Percentiles rank a stretch among this genome's conserved stretches.
Conservation (phyloP, 1,284 basidiomycete genomes). For the Austroboletus novae-zelandiae region DNA sequence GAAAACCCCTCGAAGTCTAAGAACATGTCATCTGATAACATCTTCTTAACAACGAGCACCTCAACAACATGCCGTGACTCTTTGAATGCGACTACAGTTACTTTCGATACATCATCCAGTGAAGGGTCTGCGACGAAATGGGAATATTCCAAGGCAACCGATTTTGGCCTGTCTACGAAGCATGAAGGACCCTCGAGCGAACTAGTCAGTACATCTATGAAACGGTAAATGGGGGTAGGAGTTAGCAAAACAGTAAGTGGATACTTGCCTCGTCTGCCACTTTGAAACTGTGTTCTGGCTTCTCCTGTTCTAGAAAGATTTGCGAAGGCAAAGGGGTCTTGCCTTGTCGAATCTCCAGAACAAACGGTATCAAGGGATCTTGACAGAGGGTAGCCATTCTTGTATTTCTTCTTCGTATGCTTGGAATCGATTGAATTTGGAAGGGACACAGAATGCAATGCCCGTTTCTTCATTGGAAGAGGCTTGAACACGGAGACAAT, state of each 20-base stretch:
- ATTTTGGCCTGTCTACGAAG: slow-evolving; percentile 9
- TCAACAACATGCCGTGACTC: slow-evolving; percentile 70
- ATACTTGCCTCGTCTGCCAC: slow-evolving; percentile 50
- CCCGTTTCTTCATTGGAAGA: slow-evolving; percentile 53
- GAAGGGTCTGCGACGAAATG: slow-evolving; percentile 25
- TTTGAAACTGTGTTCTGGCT: slow-evolving; percentile 39
- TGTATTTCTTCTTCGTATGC: slow-evolving; percentile 5
- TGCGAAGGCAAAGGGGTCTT: not conserved
- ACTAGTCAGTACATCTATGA: slow-evolving; percentile 1
- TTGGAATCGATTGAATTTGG: not conserved
- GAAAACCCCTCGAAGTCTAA: slow-evolving; percentile 70
- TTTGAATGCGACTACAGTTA: not conserved
- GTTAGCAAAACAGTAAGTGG: slow-evolving; percentile 31
- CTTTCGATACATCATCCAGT: slow-evolving; percentile 8
- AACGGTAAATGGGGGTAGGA: slow-evolving; percentile 14
- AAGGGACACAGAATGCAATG: slow-evolving; percentile 16
- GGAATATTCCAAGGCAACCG: slow-evolving; percentile 31
- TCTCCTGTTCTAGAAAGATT: slow-evolving; percentile 14
- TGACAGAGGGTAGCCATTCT: slow-evolving; percentile 10
- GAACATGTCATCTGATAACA: slow-evolving; percentile 69
- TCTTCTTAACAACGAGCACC: slow-evolving; percentile 70
- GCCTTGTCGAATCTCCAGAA: not conserved
- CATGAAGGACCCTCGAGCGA: slow-evolving; percentile 12
- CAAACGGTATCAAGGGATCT: not conserved
- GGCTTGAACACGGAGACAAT: slow-evolving; percentile 72